Evolutionary conservation across 352 stramenopile genomes (phyloP), one percentile per base, ranked within the genome.

Genomic region (Pythium pyrilobum): DNA sequence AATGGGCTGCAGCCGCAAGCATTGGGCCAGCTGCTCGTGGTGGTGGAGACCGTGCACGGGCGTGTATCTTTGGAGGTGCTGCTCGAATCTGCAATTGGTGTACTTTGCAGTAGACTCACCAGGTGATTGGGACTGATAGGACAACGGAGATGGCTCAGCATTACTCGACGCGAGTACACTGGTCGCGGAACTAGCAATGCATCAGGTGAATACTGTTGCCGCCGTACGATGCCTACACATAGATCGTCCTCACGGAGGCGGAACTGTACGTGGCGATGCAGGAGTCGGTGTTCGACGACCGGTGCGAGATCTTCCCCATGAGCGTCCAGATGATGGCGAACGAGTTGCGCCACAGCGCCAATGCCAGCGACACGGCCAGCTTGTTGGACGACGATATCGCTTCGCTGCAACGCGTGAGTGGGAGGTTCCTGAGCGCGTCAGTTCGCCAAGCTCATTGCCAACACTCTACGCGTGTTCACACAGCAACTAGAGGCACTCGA

Each of bases 21-120:
- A 12, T 29, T 64, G 12, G 7, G 40, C 0, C 47, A 53, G 20
- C 41, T 69, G 23, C 43, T 69, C 20, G 16, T 59, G 3, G 33
- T 69, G 24, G 47, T 64, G 13, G 69, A 82, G 38, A 66, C 48
- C 25, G 67, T 87, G 44, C 28, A 81, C 60, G 80, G 77, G 49
- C 59, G 77, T 47, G 40, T 78, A 21, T 24, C 74, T 50, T 37
- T 90, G 15, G 60, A 88, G 73, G 61, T 72, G 45, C n/a, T n/a
- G n/a, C n/a, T n/a, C n/a, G n/a, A n/a, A n/a, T n/a, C n/a, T n/a
- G n/a, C n/a, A n/a, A n/a, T n/a, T n/a, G n/a, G n/a, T n/a, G n/a
- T n/a, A n/a, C n/a, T n/a, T n/a, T n/a, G n/a, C n/a, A n/a, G n/a
- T n/a, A n/a, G n/a, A n/a, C n/a, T n/a, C n/a, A n/a, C n/a, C n/a